Evolutionary conservation across 2,329 filamentous ascomycete genomes (phyloP).

Genomic region (Chaetomium globosum): DNA sequence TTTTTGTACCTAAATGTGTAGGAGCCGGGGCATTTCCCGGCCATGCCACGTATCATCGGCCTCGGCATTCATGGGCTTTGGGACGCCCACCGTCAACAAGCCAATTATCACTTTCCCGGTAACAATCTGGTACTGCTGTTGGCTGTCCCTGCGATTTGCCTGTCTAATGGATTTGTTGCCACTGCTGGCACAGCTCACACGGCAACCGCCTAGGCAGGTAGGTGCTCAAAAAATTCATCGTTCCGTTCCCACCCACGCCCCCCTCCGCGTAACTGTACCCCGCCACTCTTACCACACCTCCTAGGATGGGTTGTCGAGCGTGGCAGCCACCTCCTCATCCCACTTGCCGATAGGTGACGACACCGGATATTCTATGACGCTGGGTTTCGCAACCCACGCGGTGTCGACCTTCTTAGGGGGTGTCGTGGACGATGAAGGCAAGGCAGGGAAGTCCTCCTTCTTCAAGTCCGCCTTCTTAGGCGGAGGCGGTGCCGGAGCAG

Average conservation of each 20-base stretch:
- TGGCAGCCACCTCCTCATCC: conserved; percentile 60
- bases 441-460: conserved; percentile 47
- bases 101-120: neutral
- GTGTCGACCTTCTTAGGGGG: conserved; percentile 39
- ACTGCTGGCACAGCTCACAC: neutral
- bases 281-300: neutral
- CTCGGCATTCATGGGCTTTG: neutral
- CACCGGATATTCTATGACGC: conserved; percentile 36
- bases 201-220: neutral
- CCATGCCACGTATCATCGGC: neutral
- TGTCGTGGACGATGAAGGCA: conserved; percentile 39
- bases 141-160: neutral
- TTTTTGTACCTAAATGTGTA: neutral
- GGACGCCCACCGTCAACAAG: neutral
- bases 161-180: neutral
- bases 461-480: conserved; percentile 38
- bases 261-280: neutral
- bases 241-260: neutral
- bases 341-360: conserved; percentile 52
- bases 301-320: conserved; percentile 17
- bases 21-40: neutral
- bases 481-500: conserved; percentile 18
- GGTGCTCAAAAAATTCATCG: neutral
- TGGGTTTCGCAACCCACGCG: conserved; percentile 29
- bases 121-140: neutral